Evolutionary conservation across 1,284 basidiomycete species (phyloP), one percentile per base, ranked within the genome.

Genomic region (Tranzscheliella williamsii): DNA sequence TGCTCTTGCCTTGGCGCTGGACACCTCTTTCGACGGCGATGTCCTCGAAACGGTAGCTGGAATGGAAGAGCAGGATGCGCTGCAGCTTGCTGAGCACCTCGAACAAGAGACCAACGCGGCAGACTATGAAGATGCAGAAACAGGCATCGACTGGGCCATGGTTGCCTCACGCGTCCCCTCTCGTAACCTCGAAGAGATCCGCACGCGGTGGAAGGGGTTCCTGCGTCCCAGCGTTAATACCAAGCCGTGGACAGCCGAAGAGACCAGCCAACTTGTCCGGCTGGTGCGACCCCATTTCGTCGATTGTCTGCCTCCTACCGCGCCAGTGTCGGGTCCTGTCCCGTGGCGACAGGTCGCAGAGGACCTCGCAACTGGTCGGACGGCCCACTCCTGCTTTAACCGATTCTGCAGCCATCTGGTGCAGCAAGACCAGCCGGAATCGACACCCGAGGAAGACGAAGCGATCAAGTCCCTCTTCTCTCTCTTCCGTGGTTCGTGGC

Each of bases 401-500:
- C 46, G 48, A 0, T 63, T 31, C 31, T 44, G 49, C 33, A 47
- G n/a, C 17, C 46, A 40, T 4, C 27, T 55, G 5, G 54, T 57
- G 1, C 26, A 34, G 7, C 43, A 32, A 23, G 47, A 64, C 21
- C 54, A 58, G 34, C 54, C 50, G 3, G 52, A 62, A 7, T 23
- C 45, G 22, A 48, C 43, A 11, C 18, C 42, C 0, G 27, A 18
- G 7, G 61, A 64, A 22, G 61, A 64, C 26, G 54, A 44, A 3
- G 32, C 48, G 18, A 39, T 47, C 31, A 38, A 42, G 8, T 22
- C 42, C 22, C 55, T 58, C 37, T 64, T 57, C 40, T 45, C 35
- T 9, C 42, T 64, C 29, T 58, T 64, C 23, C 42, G 55, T 4
- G 54, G 54, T 17, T 39, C 54, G 12, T 64, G 61, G 61, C 44